Conservation (phyloP, 768 basidiomycete genomes). For the Termitomyces sp. region DNA sequence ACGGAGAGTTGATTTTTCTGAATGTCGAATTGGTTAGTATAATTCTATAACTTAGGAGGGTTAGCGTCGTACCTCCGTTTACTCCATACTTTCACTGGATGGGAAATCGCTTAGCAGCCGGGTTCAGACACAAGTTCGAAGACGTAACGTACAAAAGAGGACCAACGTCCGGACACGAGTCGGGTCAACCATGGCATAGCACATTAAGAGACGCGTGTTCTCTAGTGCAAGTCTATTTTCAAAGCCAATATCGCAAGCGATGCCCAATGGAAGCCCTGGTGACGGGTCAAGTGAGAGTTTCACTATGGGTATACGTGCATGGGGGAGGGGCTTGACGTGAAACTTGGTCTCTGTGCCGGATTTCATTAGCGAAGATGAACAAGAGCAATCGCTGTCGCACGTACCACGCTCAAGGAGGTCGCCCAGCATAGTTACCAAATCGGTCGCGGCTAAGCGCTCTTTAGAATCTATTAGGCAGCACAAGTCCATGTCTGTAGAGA, state of each 20-base stretch:
- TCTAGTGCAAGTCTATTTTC: slow-evolving; percentile 96
- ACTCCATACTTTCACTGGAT: slow-evolving; percentile 95
- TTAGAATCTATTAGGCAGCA: slow-evolving; percentile 93
- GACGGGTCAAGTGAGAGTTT: slow-evolving; percentile 92
- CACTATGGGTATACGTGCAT: slow-evolving; percentile 97
- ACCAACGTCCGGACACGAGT: slow-evolving; percentile 91
- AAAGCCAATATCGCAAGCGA: slow-evolving; percentile 98
- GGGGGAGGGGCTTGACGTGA: slow-evolving; percentile 92
- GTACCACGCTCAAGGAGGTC: slow-evolving; percentile 90
- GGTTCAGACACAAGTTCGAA: slow-evolving; percentile 1
- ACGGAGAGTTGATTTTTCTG: slow-evolving; percentile 98
- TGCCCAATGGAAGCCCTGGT: slow-evolving; percentile 76
- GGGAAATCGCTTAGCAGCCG: slow-evolving; percentile 13
- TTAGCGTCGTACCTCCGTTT: slow-evolving; percentile 67
- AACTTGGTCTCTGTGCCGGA: slow-evolving; percentile 79
- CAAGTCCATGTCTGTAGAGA: slow-evolving; percentile 89
- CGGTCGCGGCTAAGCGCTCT: slow-evolving; percentile 73
- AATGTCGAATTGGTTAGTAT: slow-evolving; percentile 2
- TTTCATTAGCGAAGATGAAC: background rate
- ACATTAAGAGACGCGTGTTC: slow-evolving; percentile 94
- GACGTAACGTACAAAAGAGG: slow-evolving; percentile 78
- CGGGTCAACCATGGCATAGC: slow-evolving; percentile 96
- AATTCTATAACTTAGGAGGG: background rate
- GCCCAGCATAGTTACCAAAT: slow-evolving; percentile 92
- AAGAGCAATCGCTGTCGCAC: slow-evolving; percentile 23